Evolutionary conservation across 208 protist genomes (phyloP).

Genomic region (Porcisia hertigi): DNA sequence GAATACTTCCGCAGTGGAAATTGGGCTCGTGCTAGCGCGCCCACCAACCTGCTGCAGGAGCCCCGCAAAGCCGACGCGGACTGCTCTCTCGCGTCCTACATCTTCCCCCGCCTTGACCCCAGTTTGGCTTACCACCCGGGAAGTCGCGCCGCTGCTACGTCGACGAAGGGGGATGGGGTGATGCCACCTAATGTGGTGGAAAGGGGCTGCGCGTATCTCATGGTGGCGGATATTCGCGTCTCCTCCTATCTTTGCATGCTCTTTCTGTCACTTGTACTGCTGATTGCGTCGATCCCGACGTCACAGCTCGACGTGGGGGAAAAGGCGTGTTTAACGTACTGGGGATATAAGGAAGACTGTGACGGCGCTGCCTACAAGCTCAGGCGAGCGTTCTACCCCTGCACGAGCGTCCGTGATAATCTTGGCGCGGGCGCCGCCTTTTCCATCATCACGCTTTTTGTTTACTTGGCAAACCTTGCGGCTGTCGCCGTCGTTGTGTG

Average conservation of each 20-base stretch:
- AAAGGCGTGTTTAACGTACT: slow-evolving; percentile 70
- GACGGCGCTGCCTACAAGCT: slow-evolving; percentile 42
- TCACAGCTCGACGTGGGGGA: slow-evolving; percentile 49
- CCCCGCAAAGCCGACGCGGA: slow-evolving; percentile 11
- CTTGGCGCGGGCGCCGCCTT: slow-evolving; percentile 68
- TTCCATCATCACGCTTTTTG: slow-evolving; percentile 50
- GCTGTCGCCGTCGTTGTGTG: slow-evolving; percentile 30
- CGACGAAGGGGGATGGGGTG: slow-evolving; percentile 17
- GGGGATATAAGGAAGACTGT: slow-evolving; percentile 78
- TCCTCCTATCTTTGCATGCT: slow-evolving; percentile 36
- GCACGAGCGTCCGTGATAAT: slow-evolving; percentile 22
- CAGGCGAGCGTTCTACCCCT: slow-evolving; percentile 39
- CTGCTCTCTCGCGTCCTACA: slow-evolving; percentile 22
- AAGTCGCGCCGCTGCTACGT: not conserved
- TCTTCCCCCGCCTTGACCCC: slow-evolving; percentile 51
- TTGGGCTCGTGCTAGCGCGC: not conserved
- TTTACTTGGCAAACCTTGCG: slow-evolving; percentile 37
- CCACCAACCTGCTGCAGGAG: not conserved
- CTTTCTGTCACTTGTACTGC: slow-evolving; percentile 40
- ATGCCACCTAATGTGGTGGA: slow-evolving; percentile 47
- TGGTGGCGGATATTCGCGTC: slow-evolving; percentile 42
- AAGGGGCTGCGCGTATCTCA: slow-evolving; percentile 31
- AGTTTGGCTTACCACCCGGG: slow-evolving; percentile 35
- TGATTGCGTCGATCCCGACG: slow-evolving; percentile 46
- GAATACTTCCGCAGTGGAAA: slow-evolving; percentile 12